These are phyloP conservation scores for Globisporangium paddicum DNA, from an alignment of 352 stramenopile species.

Conservation along the genomic window DNA sequence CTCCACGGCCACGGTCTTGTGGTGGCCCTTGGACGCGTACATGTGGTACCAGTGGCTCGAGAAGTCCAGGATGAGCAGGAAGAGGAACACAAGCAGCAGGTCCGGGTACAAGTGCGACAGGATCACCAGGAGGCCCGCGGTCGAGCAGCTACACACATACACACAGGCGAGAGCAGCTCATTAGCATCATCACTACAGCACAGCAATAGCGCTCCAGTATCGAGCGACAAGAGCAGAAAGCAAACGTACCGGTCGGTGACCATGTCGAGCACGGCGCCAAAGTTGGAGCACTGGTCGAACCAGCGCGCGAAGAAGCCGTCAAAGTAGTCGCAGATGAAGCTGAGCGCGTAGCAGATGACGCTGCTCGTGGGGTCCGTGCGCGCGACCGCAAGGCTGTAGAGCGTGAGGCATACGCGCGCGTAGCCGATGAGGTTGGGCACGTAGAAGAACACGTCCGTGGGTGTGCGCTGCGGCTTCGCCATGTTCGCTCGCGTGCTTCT, in stretches of 20 bases:
- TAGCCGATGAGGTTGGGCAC: conserved; percentile 97
- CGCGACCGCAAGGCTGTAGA: conserved; percentile 84
- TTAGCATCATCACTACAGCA: background rate
- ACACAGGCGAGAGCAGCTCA: background rate
- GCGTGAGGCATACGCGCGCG: conserved; percentile 79
- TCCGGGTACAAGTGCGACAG: conserved; percentile 90
- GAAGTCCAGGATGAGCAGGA: conserved; percentile 95
- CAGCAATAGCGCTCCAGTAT: background rate
- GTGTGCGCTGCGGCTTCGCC: conserved; percentile 23
- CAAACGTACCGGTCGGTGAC: conserved; percentile 89
- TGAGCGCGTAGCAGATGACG: conserved; percentile 90
- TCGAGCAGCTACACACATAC: conserved; percentile 76
- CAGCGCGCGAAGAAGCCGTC: conserved; percentile 96
- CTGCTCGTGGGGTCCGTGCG: conserved; percentile 60
- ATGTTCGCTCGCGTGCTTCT: background rate
- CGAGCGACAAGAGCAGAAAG: background rate
- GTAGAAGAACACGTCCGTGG: conserved; percentile 91
- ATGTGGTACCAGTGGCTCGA: conserved; percentile 98
- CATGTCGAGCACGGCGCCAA: conserved; percentile 97
- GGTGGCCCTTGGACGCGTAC: conserved; percentile 93
- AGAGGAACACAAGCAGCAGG: conserved; percentile 78
- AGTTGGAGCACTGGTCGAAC: conserved; percentile 95
- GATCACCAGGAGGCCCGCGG: conserved; percentile 93
- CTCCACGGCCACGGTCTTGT: conserved; percentile 91
- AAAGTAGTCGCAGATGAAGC: conserved; percentile 97